phyloP scores from a whole-genome alignment of 202 grass and related monocot genomes.

The Saccharum hybrid region DNA sequence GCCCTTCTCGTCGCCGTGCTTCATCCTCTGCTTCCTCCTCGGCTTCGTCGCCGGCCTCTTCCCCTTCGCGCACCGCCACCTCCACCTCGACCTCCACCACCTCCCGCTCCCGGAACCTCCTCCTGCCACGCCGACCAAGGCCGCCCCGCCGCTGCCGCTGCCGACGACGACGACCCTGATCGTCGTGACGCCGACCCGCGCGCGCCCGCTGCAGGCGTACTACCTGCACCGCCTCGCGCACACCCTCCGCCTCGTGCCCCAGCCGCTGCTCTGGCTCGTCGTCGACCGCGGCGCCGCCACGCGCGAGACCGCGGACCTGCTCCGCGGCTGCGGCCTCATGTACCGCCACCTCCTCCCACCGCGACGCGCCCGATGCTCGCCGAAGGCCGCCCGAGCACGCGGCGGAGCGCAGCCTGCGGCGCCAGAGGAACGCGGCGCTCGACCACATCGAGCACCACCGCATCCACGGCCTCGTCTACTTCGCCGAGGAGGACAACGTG shows the following conservation, averaged over 20 bases:
- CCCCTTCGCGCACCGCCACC: slow-evolving; percentile 54
- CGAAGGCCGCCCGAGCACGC: not conserved
- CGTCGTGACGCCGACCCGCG: slow-evolving; percentile 63
- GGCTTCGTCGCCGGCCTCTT: slow-evolving; percentile 63
- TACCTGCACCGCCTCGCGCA: slow-evolving; percentile 71
- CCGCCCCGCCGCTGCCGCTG: not conserved
- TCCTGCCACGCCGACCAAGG: not conserved
- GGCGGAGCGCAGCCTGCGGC: slow-evolving; percentile 29
- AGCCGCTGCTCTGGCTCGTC: slow-evolving; percentile 77
- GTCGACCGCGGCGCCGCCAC: slow-evolving; percentile 61
- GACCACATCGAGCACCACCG: slow-evolving; percentile 66
- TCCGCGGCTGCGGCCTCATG: slow-evolving; percentile 64
- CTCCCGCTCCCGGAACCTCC: not conserved
- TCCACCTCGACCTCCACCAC: slow-evolving; percentile 48
- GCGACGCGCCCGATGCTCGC: slow-evolving; percentile 28
- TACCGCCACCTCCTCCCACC: slow-evolving; percentile 48
- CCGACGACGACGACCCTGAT: not conserved
- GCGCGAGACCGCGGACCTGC: slow-evolving; percentile 55
- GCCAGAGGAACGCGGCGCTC: slow-evolving; percentile 56
- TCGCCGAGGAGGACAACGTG: slow-evolving; percentile 67
- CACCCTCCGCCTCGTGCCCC: slow-evolving; percentile 61
- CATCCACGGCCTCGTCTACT: slow-evolving; percentile 63
- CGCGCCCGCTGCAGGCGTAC: slow-evolving; percentile 62
- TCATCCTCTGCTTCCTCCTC: slow-evolving; percentile 64
- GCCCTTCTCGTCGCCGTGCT: slow-evolving; percentile 52